Percentiles rank a stretch among this genome's conserved stretches.
Conservation (phyloP, 2,329 filamentous ascomycete species). For the Fusarium devonianum region DNA sequence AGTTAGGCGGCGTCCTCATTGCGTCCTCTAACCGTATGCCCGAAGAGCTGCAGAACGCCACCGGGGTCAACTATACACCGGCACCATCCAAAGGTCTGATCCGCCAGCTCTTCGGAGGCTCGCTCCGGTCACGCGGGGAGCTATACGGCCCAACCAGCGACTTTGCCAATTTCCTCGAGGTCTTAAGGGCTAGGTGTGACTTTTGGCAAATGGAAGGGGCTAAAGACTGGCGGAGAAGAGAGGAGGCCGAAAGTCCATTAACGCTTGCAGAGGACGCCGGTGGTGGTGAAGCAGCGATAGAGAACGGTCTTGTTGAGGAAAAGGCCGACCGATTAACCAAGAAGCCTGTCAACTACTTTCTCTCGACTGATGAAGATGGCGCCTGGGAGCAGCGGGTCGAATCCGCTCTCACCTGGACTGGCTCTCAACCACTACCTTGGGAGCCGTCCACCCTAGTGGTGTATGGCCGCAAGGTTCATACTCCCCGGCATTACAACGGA, state of each 20-base stretch:
- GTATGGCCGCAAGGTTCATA: constrained; percentile 69
- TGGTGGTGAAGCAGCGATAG: neutral
- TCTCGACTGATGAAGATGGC: constrained; percentile 41
- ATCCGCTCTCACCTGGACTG: constrained; percentile 36
- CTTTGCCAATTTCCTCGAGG: constrained; percentile 77
- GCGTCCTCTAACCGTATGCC: constrained; percentile 86
- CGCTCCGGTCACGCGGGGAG: constrained; percentile 51
- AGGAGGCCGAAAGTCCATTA: constrained; percentile 44
- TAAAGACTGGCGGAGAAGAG: constrained; percentile 72
- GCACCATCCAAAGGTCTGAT: constrained; percentile 62
- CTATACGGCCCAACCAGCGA: constrained; percentile 70
- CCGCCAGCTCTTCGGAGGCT: constrained; percentile 55
- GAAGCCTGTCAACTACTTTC: constrained; percentile 44
- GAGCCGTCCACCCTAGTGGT: constrained; percentile 54
- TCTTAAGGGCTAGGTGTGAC: constrained; percentile 79
- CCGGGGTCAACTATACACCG: constrained; percentile 71
- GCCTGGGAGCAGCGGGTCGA: constrained; percentile 39
- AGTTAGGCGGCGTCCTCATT: constrained; percentile 80
- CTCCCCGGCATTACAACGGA: constrained; percentile 66
- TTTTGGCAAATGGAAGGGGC: constrained; percentile 84
- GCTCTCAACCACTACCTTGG: constrained; percentile 48
- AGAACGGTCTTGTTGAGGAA: constrained; percentile 9
- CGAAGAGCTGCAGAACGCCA: constrained; percentile 79
- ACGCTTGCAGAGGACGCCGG: neutral
- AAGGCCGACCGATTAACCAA: constrained; percentile 28